Percentiles rank a stretch among this genome's conserved stretches.
Conservation (phyloP, 2,329 filamentous ascomycete species). For the Penicillium sp. region DNA sequence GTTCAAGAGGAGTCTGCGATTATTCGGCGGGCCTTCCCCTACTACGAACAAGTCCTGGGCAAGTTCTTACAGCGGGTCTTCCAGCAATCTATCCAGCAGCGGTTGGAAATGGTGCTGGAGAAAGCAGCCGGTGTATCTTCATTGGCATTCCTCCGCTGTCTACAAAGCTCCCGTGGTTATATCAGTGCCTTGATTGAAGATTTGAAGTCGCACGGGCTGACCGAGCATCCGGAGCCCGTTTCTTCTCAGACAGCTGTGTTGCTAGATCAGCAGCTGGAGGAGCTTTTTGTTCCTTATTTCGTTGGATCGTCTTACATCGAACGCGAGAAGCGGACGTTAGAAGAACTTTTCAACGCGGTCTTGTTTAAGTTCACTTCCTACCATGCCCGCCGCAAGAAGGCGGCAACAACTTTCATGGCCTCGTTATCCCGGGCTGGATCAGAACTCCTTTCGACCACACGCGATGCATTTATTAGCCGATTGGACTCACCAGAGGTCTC, state of each 20-base stretch:
- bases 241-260: constrained; percentile 77
- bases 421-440: constrained; percentile 87
- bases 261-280: constrained; percentile 67
- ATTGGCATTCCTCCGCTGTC: constrained; percentile 81
- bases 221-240: constrained; percentile 89
- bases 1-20: constrained; percentile 97
- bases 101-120: constrained; percentile 90
- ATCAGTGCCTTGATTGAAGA: constrained; percentile 88
- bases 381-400: constrained; percentile 76
- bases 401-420: constrained; percentile 86
- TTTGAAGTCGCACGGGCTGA: constrained; percentile 88
- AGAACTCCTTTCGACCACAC: constrained; percentile 81
- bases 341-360: constrained; percentile 83
- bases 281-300: constrained; percentile 66
- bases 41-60: constrained; percentile 87
- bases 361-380: constrained; percentile 98
- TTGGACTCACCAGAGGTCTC: constrained; percentile 88
- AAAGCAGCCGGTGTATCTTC: constrained; percentile 92
- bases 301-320: constrained; percentile 66
- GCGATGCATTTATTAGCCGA: constrained; percentile 86
- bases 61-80: constrained; percentile 96
- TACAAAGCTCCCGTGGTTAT: constrained; percentile 88
- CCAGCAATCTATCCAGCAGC: constrained; percentile 95
- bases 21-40: constrained; percentile 94
- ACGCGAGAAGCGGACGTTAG: constrained; percentile 65